A percentile compares a stretch with the other conserved stretches of the same genome.
Evolutionary conservation across 2,329 filamentous ascomycete genomes (phyloP).

Genomic region (Fusarium chaquense): DNA sequence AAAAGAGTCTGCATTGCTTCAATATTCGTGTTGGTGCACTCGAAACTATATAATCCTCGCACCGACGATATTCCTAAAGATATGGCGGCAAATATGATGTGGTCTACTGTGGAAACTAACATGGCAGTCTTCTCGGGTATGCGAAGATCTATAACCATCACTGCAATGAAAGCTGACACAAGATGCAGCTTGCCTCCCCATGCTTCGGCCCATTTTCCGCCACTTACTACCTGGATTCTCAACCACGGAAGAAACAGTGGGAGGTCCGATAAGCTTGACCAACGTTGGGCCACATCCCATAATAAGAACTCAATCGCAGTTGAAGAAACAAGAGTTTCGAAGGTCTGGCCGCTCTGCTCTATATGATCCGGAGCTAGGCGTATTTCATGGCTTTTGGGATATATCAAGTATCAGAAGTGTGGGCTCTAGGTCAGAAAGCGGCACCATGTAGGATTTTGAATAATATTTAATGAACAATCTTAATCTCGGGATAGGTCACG

Average conservation of each 20-base stretch:
- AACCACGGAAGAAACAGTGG: neutral
- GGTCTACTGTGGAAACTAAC: constrained; percentile 38
- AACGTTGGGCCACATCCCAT: neutral
- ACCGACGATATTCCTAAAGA: constrained; percentile 34
- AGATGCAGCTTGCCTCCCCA: constrained; percentile 12
- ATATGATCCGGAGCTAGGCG: constrained; percentile 4
- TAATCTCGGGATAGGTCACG: too few relatives aligned
- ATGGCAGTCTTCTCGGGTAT: constrained; percentile 41
- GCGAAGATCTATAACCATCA: accelerated
- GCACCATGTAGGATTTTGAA: neutral
- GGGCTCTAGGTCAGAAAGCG: neutral
- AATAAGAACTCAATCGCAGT: neutral
- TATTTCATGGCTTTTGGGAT: constrained; percentile 18
- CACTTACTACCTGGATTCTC: constrained; percentile 3
- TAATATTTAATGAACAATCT: neutral
- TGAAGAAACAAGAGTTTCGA: neutral
- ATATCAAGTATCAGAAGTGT: constrained; percentile 24
- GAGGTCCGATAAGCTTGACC: constrained; percentile 1
- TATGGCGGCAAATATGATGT: constrained; percentile 30
- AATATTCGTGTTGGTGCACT: constrained; percentile 26
- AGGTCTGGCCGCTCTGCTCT: constrained; percentile 8
- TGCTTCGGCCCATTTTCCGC: constrained; percentile 27
- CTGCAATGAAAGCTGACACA: neutral
- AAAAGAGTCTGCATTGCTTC: constrained; percentile 38
- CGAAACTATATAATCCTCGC: constrained; percentile 19